phyloP scores from a whole-genome alignment of 768 basidiomycete species.

The Paxillus involutus region DNA sequence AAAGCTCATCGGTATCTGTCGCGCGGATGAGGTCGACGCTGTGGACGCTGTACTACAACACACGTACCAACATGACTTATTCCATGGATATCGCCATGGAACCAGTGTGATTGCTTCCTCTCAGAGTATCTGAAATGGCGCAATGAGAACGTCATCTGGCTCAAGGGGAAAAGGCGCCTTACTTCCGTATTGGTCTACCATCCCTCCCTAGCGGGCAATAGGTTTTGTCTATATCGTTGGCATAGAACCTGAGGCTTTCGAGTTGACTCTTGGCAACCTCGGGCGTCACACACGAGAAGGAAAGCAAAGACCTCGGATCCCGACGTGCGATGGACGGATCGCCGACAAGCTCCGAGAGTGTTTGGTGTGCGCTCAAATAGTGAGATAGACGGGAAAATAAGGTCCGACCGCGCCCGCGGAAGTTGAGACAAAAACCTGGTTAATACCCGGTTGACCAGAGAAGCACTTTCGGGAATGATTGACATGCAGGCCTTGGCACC shows the following conservation, averaged over 20 bases:
- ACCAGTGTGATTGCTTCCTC: slow-evolving; percentile 59
- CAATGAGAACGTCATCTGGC: not conserved
- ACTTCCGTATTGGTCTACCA: slow-evolving; percentile 65
- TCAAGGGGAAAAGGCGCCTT: slow-evolving; percentile 17
- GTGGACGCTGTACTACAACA: slow-evolving; percentile 3
- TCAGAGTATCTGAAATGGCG: slow-evolving; percentile 54
- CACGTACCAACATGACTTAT: slow-evolving; percentile 54
- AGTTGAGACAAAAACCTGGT: slow-evolving; percentile 59
- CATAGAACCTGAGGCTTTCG: slow-evolving; percentile 47
- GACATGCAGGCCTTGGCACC: slow-evolving; percentile 57
- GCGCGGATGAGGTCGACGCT: not conserved
- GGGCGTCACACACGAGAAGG: slow-evolving; percentile 62
- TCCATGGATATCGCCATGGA: slow-evolving; percentile 54
- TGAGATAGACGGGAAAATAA: slow-evolving; percentile 35
- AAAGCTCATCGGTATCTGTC: slow-evolving; percentile 24
- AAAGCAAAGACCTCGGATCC: slow-evolving; percentile 60
- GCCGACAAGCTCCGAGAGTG: slow-evolving; percentile 50
- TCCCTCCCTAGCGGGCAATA: slow-evolving; percentile 59
- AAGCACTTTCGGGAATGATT: slow-evolving; percentile 53
- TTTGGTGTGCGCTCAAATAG: slow-evolving; percentile 50
- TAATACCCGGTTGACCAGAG: slow-evolving; percentile 64
- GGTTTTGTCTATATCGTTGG: slow-evolving; percentile 42
- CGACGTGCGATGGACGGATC: slow-evolving; percentile 46
- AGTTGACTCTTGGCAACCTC: slow-evolving; percentile 53
- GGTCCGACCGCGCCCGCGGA: slow-evolving; percentile 49